Evolutionary conservation across 192 early-diverging fungal genomes (phyloP).

Genomic region (Backusella psychrophila): DNA sequence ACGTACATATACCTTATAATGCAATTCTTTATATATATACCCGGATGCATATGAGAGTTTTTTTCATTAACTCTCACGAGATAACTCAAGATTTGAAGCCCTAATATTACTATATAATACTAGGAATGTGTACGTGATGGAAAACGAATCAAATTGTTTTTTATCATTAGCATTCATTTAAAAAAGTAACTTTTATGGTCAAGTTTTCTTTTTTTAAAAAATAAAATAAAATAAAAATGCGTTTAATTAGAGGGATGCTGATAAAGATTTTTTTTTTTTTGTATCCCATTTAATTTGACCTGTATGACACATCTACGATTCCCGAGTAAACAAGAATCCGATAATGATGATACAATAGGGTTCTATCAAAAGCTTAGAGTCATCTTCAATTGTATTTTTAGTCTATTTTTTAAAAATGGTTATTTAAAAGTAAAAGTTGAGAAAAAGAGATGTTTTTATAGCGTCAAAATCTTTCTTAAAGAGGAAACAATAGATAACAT

Average conservation of each 20-base stretch:
- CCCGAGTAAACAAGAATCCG: neutral
- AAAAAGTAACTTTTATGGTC: neutral
- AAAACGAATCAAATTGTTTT: neutral
- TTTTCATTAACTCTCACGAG: neutral
- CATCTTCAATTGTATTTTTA: neutral
- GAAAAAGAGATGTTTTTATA: too few species aligned
- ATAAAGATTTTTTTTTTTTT: neutral
- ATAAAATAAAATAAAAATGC: neutral
- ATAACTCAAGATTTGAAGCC: neutral
- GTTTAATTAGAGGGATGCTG: neutral
- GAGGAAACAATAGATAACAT: too few species aligned
- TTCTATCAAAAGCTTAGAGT: neutral
- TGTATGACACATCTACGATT: neutral
- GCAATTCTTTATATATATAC: neutral
- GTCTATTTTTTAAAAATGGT: too few species aligned
- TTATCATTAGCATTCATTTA: neutral
- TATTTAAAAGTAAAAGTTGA: too few species aligned
- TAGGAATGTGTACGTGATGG: neutral
- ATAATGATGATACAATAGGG: neutral
- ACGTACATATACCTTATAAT: neutral
- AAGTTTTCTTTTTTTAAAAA: neutral
- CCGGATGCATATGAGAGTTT: neutral
- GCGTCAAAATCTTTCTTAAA: too few species aligned
- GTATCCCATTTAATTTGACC: neutral
- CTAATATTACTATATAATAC: neutral